Percentiles rank a stretch among this genome's conserved stretches.
Evolutionary conservation across 768 basidiomycete species (phyloP).

Genomic region (button mushroom (Agaricus bisporus)): DNA sequence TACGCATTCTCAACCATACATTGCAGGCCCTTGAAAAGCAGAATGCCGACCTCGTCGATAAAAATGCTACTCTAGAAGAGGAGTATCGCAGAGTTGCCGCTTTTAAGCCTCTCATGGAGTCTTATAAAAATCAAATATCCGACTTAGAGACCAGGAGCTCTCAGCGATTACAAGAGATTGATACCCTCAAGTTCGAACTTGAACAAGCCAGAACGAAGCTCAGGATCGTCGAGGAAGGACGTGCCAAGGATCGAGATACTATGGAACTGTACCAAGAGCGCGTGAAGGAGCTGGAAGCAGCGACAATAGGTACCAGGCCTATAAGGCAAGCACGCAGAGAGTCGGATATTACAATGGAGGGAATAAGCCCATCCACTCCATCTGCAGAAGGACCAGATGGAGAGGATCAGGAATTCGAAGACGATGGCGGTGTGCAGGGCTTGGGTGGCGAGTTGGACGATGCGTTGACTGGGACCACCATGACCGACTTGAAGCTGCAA

Average conservation of each 20-base stretch:
- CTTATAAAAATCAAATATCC: constrained; percentile 81
- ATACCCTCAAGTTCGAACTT: constrained; percentile 67
- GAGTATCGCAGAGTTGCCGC: constrained; percentile 83
- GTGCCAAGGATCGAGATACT: constrained; percentile 74
- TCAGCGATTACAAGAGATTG: constrained; percentile 60
- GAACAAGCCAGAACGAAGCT: constrained; percentile 69
- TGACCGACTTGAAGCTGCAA: constrained; percentile 88
- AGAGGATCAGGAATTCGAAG: constrained; percentile 30
- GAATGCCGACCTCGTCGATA: constrained; percentile 87
- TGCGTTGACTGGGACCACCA: constrained; percentile 75
- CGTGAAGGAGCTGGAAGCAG: constrained; percentile 79
- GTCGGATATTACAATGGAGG: constrained; percentile 15
- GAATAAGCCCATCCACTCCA: not conserved
- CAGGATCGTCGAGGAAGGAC: constrained; percentile 63
- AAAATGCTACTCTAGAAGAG: constrained; percentile 87
- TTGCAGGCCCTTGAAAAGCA: constrained; percentile 82
- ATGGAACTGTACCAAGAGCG: constrained; percentile 88
- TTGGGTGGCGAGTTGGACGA: constrained; percentile 86
- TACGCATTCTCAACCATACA: not conserved
- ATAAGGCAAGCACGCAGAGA: constrained; percentile 22
- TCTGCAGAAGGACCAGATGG: not conserved
- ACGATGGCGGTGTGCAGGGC: constrained; percentile 42
- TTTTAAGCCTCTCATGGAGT: constrained; percentile 87
- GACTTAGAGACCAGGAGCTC: constrained; percentile 74
- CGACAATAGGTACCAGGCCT: constrained; percentile 29